Conservation (phyloP, 352 stramenopile genomes). For the Phytophthora capsici region DNA sequence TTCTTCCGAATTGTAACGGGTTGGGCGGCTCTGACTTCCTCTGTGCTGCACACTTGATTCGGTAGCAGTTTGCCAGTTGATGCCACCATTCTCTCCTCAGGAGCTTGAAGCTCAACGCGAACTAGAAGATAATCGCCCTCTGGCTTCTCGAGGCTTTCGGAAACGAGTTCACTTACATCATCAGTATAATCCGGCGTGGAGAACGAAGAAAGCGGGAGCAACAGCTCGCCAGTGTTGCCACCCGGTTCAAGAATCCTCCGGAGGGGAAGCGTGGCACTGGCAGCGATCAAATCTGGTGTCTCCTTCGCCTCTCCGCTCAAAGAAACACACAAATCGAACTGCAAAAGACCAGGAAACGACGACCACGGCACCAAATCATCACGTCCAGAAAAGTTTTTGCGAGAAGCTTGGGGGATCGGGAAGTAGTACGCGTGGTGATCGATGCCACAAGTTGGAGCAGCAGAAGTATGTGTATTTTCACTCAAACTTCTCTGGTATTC, state of each 20-base stretch:
- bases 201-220: constrained; percentile 47
- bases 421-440: constrained; percentile 89
- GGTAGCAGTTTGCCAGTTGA: constrained; percentile 25
- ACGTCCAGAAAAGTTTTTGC: constrained; percentile 80
- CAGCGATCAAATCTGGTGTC: constrained; percentile 67
- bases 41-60: constrained; percentile 16
- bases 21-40: constrained; percentile 13
- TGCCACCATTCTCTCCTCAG: constrained; percentile 25
- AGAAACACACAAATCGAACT: constrained; percentile 81
- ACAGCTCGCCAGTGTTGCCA: constrained; percentile 42
- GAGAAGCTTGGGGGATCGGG: constrained; percentile 73
- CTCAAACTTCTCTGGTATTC: constrained; percentile 31
- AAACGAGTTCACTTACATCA: neutral
- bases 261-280: constrained; percentile 59
- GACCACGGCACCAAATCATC: constrained; percentile 82
- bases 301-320: constrained; percentile 75
- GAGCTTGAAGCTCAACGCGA: constrained; percentile 56
- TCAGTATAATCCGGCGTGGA: constrained; percentile 17
- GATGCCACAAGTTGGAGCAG: constrained; percentile 47
- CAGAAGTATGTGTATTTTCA: constrained; percentile 8
- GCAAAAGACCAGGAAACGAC: constrained; percentile 70
- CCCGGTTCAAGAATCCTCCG: constrained; percentile 42
- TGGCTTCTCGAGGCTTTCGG: constrained; percentile 19
- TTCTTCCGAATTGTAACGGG: constrained; percentile 25
- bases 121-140: constrained; percentile 57